These are phyloP conservation scores for Neocucurbitaria cava DNA, from an alignment of 2,329 filamentous ascomycete genomes.

Conservation along the genomic window DNA sequence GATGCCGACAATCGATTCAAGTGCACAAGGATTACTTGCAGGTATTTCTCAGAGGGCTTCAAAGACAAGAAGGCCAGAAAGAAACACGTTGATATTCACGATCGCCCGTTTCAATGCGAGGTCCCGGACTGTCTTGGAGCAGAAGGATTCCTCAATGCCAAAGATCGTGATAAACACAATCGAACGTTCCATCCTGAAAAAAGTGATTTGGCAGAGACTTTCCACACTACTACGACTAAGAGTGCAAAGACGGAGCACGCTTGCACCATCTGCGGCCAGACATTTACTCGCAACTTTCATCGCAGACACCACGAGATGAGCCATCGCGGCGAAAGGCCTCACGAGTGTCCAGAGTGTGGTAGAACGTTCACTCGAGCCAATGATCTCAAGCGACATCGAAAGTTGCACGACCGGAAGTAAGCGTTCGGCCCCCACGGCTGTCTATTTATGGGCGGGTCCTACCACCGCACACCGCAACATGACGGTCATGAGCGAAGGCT, in stretches of 20 bases:
- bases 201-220: conserved; percentile 28
- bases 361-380: conserved; percentile 35
- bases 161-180: conserved; percentile 45
- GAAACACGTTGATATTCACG: conserved; percentile 50
- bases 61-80: conserved; percentile 37
- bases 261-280: conserved; percentile 48
- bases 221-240: conserved; percentile 19
- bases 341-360: conserved; percentile 35
- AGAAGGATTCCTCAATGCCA: conserved; percentile 51
- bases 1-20: conserved; percentile 50
- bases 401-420: conserved; percentile 29
- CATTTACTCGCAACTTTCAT: conserved; percentile 50
- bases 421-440: background rate
- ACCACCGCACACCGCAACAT: background rate
- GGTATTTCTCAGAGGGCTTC: conserved; percentile 55
- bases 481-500: background rate
- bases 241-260: conserved; percentile 27
- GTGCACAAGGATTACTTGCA: conserved; percentile 51
- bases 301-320: conserved; percentile 46
- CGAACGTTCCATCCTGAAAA: conserved; percentile 35
- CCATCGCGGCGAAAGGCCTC: conserved; percentile 41
- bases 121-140: conserved; percentile 44
- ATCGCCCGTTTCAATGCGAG: conserved; percentile 51
- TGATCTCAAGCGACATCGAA: conserved; percentile 32
- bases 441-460: background rate